Conservation (phyloP, 306 rosid species). For the Rosa multiflora region DNA sequence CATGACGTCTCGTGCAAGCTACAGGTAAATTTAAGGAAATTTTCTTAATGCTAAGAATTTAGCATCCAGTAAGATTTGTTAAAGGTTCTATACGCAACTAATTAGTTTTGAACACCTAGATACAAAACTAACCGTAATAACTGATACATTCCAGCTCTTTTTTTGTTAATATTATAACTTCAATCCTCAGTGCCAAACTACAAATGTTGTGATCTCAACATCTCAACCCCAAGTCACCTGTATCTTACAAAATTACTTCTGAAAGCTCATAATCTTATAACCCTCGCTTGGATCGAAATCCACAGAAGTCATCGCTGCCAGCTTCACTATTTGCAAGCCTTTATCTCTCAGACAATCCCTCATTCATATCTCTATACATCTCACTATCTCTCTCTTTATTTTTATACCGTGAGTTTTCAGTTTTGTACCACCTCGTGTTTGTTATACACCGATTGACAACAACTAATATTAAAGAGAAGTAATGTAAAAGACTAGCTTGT, state of each 20-base stretch:
- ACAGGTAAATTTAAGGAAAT: too few relatives aligned
- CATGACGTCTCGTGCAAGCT: too few relatives aligned
- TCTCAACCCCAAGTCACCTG: not conserved
- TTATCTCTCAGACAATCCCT: not conserved
- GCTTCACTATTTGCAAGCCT: not conserved
- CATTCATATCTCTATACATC: not conserved
- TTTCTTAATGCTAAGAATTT: too few relatives aligned
- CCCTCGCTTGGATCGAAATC: not conserved
- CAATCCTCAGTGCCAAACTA: not conserved
- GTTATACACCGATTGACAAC: not conserved
- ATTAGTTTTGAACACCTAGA: too few relatives aligned
- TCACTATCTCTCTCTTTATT: not conserved
- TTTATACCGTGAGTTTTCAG: not conserved
- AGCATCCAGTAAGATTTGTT: too few relatives aligned
- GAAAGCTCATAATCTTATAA: not conserved
- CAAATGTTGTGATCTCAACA: not conserved
- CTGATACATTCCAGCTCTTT: not conserved
- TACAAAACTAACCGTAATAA: too few relatives aligned
- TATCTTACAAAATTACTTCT: not conserved
- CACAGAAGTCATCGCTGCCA: not conserved
- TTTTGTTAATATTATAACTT: not conserved
- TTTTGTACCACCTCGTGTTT: conserved; percentile 1
- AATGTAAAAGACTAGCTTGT: not conserved
- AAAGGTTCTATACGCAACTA: too few relatives aligned
- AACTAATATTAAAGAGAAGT: not conserved